Evolutionary conservation across 305 asterid species (phyloP), one percentile per base, ranked within the genome.

Genomic region (Plantago rigida): DNA sequence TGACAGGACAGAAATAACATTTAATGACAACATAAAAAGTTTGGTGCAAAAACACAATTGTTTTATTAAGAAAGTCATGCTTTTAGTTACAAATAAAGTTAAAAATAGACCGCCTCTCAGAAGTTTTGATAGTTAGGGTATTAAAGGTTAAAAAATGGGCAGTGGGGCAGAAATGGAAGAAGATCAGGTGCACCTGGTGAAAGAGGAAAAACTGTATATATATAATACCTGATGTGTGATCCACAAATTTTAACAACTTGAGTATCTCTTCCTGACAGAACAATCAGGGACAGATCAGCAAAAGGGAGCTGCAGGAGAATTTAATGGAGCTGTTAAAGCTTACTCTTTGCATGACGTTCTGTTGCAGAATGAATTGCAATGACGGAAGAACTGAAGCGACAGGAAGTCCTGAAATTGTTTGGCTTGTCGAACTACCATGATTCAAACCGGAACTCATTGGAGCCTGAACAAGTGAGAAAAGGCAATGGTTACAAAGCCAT

Each of bases 301-400:
- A 64, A 36, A 59, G 58, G 24, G 52, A 41, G 24, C 45, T n/a
- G 17, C 19, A 66, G 61, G 56, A 19, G 45, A 64, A 34, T 60
- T 19, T 15, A 53, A 41, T 0, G 13, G 9, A 68, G 68, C 60
- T 47, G 47, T 59, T 47, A 51, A 50, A 46, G 53, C 82, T 69
- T 81, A 92, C 99, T 75, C 95, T 75, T 72, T 84, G 96, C 77
- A 76, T 72, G 51, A 60, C 71, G 77, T 89, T 85, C 71, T 86
- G 96, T 71, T 86, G 97, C 73, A 86, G 74, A 63, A 89, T 79
- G 64, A 60, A 68, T 48, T 84, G 94, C 79, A 92, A 72, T 15
- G 87, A 78, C 9, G 89, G 91, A 60, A 92, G 83, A 76, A 92
- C 62, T 48, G 89, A 75, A 74, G 81, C 76, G 60, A 80, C 77